Conservation (phyloP, 129 eudicot species). For the Silybum marianum region DNA sequence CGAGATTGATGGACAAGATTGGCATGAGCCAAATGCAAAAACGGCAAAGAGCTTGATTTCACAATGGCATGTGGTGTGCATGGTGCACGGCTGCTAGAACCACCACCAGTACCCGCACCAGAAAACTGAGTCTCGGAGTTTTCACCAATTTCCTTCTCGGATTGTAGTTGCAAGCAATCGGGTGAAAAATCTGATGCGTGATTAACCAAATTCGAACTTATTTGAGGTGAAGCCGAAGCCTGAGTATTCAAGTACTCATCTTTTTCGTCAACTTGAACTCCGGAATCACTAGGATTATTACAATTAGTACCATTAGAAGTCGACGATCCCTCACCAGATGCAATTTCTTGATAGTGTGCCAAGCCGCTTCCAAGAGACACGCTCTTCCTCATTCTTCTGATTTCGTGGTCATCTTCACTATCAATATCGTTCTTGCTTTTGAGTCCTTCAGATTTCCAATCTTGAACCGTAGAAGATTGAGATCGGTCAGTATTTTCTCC, state of each 20-base stretch:
- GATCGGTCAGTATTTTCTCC: slow-evolving; percentile 25
- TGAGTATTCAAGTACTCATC: slow-evolving; percentile 46
- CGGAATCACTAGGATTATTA: slow-evolving; percentile 37
- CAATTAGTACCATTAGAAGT: slow-evolving; percentile 49
- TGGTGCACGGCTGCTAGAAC: slow-evolving; percentile 40
- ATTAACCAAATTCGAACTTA: slow-evolving; percentile 55
- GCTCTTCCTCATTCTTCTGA: slow-evolving; percentile 55
- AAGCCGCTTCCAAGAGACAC: slow-evolving; percentile 71
- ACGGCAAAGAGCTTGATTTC: slow-evolving; percentile 66
- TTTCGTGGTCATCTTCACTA: slow-evolving; percentile 35
- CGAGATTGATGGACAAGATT: slow-evolving; percentile 36
- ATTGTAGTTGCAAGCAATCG: slow-evolving; percentile 46
- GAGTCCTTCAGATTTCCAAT: slow-evolving; percentile 68
- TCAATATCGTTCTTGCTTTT: slow-evolving; percentile 48
- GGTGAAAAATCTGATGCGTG: slow-evolving; percentile 50
- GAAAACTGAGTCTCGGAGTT: slow-evolving; percentile 49
- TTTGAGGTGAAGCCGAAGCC: slow-evolving; percentile 52
- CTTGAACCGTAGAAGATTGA: slow-evolving; percentile 48
- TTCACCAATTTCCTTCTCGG: slow-evolving; percentile 49
- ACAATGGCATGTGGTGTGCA: slow-evolving; percentile 34
- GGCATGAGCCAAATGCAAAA: slow-evolving; percentile 30
- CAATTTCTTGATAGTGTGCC: slow-evolving; percentile 48
- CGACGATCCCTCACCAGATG: slow-evolving; percentile 37
- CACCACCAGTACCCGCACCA: slow-evolving; percentile 33
- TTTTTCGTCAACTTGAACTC: slow-evolving; percentile 35